These are phyloP conservation scores for Hericium alpestre DNA, from an alignment of 768 basidiomycete species.

Conservation along the genomic window DNA sequence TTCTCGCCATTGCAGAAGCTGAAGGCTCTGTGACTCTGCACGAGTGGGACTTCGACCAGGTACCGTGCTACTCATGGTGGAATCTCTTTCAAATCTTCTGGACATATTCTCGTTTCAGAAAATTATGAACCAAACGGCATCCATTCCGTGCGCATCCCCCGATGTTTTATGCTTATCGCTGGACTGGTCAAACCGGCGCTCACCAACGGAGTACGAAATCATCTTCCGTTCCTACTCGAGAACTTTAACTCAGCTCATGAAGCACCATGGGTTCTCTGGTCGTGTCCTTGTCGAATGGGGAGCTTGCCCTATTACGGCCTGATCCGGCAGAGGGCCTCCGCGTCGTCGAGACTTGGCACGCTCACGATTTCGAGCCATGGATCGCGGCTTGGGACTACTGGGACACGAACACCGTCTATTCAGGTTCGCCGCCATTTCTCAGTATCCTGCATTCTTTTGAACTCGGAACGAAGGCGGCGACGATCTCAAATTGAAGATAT, in stretches of 20 bases:
- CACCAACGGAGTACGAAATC: conserved; percentile 31
- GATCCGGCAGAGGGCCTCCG: conserved; percentile 33
- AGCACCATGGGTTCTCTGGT: conserved; percentile 52
- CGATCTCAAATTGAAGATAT: conserved; percentile 79
- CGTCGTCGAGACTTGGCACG: conserved; percentile 59
- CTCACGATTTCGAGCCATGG: conserved; percentile 94
- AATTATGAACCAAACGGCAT: conserved; percentile 27
- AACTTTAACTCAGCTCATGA: not conserved
- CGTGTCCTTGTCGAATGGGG: conserved; percentile 77
- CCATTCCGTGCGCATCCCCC: conserved; percentile 37
- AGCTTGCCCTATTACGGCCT: conserved; percentile 48
- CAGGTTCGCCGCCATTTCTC: conserved; percentile 39
- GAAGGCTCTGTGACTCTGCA: conserved; percentile 69
- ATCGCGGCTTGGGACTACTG: conserved; percentile 85
- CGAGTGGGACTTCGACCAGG: conserved; percentile 41
- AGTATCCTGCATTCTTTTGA: not conserved
- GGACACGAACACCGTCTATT: conserved; percentile 71
- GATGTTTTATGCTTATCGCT: conserved; percentile 77
- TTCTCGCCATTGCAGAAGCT: conserved; percentile 74
- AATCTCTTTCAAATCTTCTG: not conserved
- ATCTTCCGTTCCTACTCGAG: too few relatives aligned
- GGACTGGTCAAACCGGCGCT: conserved; percentile 79
- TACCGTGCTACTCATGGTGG: conserved; percentile 17
- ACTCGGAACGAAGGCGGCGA: conserved; percentile 64
- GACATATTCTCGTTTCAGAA: conserved; percentile 5